phyloP scores from a whole-genome alignment of 768 basidiomycete species.

The Suillus discolor region DNA sequence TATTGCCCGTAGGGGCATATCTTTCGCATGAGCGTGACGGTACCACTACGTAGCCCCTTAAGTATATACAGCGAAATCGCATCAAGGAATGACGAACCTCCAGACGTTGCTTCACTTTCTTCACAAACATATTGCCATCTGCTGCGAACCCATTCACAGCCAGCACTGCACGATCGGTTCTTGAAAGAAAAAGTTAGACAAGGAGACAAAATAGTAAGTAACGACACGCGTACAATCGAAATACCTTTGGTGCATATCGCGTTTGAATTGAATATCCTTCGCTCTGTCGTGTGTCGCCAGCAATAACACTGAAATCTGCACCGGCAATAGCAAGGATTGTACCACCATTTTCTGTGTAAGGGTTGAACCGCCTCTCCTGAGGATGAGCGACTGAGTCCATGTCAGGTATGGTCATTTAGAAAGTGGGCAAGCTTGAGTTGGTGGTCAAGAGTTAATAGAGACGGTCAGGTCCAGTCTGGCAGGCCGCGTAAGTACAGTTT shows the following conservation, averaged over 20 bases:
- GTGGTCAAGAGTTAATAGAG: background rate
- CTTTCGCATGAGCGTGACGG: slow-evolving; percentile 93
- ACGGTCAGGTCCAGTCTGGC: background rate
- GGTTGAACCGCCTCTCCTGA: slow-evolving; percentile 74
- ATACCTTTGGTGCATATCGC: slow-evolving; percentile 94
- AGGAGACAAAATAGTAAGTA: background rate
- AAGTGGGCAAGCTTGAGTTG: background rate
- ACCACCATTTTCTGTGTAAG: slow-evolving; percentile 93
- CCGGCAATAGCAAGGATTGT: slow-evolving; percentile 97
- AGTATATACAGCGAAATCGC: background rate
- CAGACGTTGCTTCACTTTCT: slow-evolving; percentile 91
- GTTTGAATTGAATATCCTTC: slow-evolving; percentile 99
- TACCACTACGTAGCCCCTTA: slow-evolving; percentile 72
- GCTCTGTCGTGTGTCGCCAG: slow-evolving; percentile 95
- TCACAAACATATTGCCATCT: slow-evolving; percentile 97
- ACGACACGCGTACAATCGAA: slow-evolving; percentile 69
- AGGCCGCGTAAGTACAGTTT: slow-evolving; percentile 16
- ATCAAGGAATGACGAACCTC: slow-evolving; percentile 62
- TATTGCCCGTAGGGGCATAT: slow-evolving; percentile 95
- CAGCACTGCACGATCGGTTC: slow-evolving; percentile 90
- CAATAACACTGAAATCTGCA: slow-evolving; percentile 90
- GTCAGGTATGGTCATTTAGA: slow-evolving; percentile 33
- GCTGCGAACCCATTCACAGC: slow-evolving; percentile 98
- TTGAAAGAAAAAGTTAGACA: slow-evolving; percentile 32
- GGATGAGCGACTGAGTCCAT: slow-evolving; percentile 42